Conservation (phyloP, 192 early-diverging fungal species). For the Gryganskiella cystojenkinii region DNA sequence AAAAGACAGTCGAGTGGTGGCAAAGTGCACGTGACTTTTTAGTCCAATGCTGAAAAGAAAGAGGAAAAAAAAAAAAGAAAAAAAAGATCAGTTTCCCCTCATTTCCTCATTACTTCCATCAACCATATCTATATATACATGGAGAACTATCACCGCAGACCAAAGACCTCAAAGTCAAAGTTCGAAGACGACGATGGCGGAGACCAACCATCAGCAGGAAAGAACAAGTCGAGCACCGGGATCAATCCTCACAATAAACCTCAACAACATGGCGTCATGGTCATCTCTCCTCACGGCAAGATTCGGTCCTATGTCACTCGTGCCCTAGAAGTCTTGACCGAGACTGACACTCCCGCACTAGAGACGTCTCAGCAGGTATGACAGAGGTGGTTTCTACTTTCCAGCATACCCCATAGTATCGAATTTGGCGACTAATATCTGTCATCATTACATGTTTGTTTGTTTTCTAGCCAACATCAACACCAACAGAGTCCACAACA, state of each 20-base stretch:
- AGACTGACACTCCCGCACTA: slow-evolving; percentile 1
- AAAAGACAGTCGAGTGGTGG: too few relatives aligned
- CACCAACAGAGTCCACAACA: neutral
- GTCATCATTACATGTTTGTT: too few relatives aligned
- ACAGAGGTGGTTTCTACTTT: neutral
- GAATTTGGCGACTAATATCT: neutral
- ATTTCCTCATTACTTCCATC: too few relatives aligned
- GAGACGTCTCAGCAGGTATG: neutral
- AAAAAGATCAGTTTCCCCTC: too few relatives aligned
- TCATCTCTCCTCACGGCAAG: slow-evolving; percentile 42
- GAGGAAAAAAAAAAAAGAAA: too few relatives aligned
- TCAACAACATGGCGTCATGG: slow-evolving; percentile 43
- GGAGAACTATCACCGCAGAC: slow-evolving; percentile 44
- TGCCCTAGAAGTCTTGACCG: slow-evolving; percentile 32
- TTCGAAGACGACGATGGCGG: slow-evolving; percentile 28
- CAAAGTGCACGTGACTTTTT: too few relatives aligned
- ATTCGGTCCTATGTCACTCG: slow-evolving; percentile 44
- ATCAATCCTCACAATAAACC: slow-evolving; percentile 27
- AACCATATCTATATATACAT: neutral
- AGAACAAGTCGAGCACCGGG: neutral
- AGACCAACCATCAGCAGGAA: neutral
- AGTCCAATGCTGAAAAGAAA: too few relatives aligned
- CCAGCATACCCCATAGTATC: neutral
- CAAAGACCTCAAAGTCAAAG: slow-evolving; percentile 31
- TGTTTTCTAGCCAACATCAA: neutral